Base-by-base conservation (phyloP, 2,329 filamentous ascomycete genomes). In the Trichothecium roseum region DNA sequence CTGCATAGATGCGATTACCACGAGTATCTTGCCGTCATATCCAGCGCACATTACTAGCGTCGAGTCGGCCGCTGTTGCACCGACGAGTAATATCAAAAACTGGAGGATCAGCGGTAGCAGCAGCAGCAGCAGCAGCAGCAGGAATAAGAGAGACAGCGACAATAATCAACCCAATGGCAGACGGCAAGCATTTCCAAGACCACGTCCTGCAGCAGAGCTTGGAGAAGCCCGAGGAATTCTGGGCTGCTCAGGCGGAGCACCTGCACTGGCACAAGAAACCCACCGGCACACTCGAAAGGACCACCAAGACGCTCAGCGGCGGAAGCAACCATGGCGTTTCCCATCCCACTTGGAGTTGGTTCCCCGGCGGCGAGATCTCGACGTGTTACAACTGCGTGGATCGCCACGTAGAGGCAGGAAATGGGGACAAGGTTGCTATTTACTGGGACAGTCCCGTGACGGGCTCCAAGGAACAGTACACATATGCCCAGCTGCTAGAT, bases 361-460 rank as follows among this genome's bases (percentile, higher is more conserved):
- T 94, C 47, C 75, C 84, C 0, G 84, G 78, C 42, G 89, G 88
- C 42, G 78, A 91, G 62, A 84, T 96, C 46, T 91, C 83, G 28
- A 94, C 86, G 0, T 86, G 83, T 46, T 94, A 86, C 65, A 96
- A 95, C 55, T 93, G 86, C 53, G 65, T 95, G 12, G 87, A 94
- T 57, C 72, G 88, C 12, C 88, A 95, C 59, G 86, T 95, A n/a
- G 62, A 73, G 26, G 75, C 74, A 5, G 85, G 88, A n/a, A 67
- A 79, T 44, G 87, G 87, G 12, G 69, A 81, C 31, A 63, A 71
- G 34, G 68, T 79, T 1, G 89, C 88, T 16, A 82, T 96, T 39
- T 75, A 83, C 47, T 95, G 84, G 69, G 88, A 95, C 55, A 89
- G 82, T 44, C 85, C 88, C 3, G 87, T 94, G 8, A 86, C 84